These are phyloP conservation scores for Corymbia citriodora DNA, from an alignment of 441 rosid species.

Conservation along the genomic window DNA sequence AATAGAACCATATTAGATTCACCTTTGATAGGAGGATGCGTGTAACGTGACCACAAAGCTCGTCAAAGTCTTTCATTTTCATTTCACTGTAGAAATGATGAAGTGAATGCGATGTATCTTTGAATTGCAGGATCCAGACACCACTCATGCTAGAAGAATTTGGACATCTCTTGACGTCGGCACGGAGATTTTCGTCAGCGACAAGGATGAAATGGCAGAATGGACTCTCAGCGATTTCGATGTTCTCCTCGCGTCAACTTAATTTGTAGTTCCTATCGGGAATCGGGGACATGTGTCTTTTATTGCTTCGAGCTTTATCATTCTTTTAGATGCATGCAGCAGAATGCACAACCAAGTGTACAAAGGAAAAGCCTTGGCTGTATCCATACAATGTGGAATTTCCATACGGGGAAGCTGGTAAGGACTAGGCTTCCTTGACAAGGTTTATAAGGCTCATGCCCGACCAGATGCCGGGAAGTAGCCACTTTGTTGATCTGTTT, in stretches of 20 bases:
- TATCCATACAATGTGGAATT: background rate
- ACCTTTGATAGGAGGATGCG: background rate
- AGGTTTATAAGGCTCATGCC: background rate
- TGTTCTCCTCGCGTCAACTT: conserved; percentile 5
- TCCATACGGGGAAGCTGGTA: background rate
- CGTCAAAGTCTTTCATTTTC: background rate
- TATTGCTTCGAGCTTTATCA: background rate
- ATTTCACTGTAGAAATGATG: background rate
- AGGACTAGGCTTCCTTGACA: background rate
- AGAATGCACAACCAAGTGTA: background rate
- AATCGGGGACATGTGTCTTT: background rate
- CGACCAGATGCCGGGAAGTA: background rate
- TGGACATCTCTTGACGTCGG: conserved; percentile 15
- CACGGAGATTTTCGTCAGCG: conserved; percentile 10
- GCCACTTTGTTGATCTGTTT: background rate
- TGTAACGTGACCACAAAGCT: background rate
- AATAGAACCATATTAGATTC: background rate
- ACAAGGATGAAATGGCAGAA: conserved; percentile 10
- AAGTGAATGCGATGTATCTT: background rate
- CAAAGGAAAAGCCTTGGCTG: background rate
- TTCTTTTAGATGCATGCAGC: background rate
- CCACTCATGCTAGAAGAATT: conserved; percentile 8
- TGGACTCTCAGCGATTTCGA: conserved; percentile 15
- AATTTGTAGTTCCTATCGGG: background rate
- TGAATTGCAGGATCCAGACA: conserved; percentile 12